Evolutionary conservation across 495 filamentous ascomycete species (phyloP), one percentile per base, ranked within the genome.

Genomic region (Neurospora tetraspora): DNA sequence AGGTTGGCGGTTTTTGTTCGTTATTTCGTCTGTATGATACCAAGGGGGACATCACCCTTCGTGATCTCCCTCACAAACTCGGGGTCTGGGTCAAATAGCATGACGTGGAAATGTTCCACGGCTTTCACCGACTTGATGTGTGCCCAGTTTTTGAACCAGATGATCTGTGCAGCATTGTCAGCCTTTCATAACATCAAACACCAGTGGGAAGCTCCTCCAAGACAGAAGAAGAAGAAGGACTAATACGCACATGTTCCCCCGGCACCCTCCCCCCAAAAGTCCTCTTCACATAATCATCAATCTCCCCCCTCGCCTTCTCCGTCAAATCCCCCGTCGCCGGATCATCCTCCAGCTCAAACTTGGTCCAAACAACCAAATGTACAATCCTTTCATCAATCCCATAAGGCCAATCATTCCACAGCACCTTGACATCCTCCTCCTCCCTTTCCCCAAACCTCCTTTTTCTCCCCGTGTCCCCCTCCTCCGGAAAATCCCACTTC

Each of bases 81-180:
- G 68, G 84, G 83, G 78, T 93, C 89, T 5, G 93, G 90, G 69
- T 92, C 85, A 80, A 88, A 90, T 61, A 97, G 83, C 92, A 97
- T 94, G 77, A 97, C 91, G 80, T 97, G 94, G 81, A 97, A 96
- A 78, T 97, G 94, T 84, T 97, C 94, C n/a, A 97, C 87, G n/a
- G 91, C 88, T 74, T 93, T 88, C 14, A 97, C 87, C 4, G 88
- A 91, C 81, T 97, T 96, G 73, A 97, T 82, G 3, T 86, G 87
- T 70, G 83, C 86, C 93, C 93, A 97, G 77, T 97, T 97, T 85
- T 91, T 94, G 84, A 96, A 97, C 93, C 93, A 97, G 61, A 92
- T 86, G 42, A 94, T 89, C 89, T 92, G 72, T 72, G 23, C 31
- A 4, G 11, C 23, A 59, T 71, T 11, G 71, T 40, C n/a, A 34